phyloP scores from a whole-genome alignment of 2,329 filamentous ascomycete species.

The Microcyclospora pomicola region DNA sequence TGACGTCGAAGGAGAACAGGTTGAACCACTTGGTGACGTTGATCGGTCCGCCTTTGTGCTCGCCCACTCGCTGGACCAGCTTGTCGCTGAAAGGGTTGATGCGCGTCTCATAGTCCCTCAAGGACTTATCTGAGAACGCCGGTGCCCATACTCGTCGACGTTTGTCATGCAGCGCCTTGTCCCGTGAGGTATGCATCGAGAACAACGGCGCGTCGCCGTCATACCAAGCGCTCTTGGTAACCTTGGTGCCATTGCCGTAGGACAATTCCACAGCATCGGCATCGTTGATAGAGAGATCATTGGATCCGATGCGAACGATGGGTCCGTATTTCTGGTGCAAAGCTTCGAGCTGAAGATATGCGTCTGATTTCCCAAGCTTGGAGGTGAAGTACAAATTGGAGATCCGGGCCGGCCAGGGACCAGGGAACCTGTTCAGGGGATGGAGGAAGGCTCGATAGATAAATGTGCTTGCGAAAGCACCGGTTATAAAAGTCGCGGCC shows the following conservation, averaged over 20 bases:
- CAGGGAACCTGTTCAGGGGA: slow-evolving; percentile 21
- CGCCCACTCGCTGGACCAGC: slow-evolving; percentile 18
- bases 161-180: slow-evolving; percentile 23
- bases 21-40: slow-evolving; percentile 28
- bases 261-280: slow-evolving; percentile 24
- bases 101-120: slow-evolving; percentile 28
- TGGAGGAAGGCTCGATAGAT: slow-evolving; percentile 24
- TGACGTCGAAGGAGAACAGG: slow-evolving; percentile 31
- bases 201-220: slow-evolving; percentile 18
- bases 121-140: slow-evolving; percentile 27
- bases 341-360: slow-evolving; percentile 14
- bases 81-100: slow-evolving; percentile 22
- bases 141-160: slow-evolving; percentile 27
- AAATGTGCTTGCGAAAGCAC: slow-evolving; percentile 18
- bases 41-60: slow-evolving; percentile 16
- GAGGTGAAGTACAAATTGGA: slow-evolving; percentile 18
- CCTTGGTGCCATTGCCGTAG: slow-evolving; percentile 25
- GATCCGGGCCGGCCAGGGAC: slow-evolving; percentile 22
- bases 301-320: slow-evolving; percentile 22
- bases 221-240: slow-evolving; percentile 31
- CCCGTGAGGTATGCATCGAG: slow-evolving; percentile 26
- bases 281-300: slow-evolving; percentile 24
- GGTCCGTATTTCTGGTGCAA: slow-evolving; percentile 23
- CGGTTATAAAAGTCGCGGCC: slow-evolving; percentile 6
- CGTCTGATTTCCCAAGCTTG: slow-evolving; percentile 13